These are phyloP conservation scores for Jackrogersella multiformis DNA, from an alignment of 495 filamentous ascomycete genomes.

Conservation along the genomic window DNA sequence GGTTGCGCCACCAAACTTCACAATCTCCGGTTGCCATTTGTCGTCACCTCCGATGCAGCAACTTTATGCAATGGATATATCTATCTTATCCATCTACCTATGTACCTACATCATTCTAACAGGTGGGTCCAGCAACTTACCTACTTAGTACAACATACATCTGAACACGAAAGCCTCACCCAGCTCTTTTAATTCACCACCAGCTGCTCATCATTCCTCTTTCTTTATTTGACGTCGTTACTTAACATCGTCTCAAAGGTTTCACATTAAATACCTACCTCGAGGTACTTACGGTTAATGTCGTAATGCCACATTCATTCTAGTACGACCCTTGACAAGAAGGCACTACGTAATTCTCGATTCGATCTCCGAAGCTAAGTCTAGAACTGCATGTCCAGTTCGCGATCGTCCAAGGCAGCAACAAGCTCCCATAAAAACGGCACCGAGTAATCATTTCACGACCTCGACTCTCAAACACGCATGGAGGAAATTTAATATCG, in stretches of 20 bases:
- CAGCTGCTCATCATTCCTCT: background rate
- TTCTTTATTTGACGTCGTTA: background rate
- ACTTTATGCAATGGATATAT: conserved; percentile 1
- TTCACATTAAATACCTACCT: background rate
- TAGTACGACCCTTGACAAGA: conserved; percentile 5
- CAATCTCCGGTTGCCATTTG: conserved; percentile 5
- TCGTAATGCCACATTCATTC: background rate
- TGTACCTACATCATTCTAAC: background rate
- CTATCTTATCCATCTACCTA: conserved; percentile 1
- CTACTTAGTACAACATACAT: no score
- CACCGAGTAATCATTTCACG: background rate
- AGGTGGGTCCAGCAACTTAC: conserved; percentile 22
- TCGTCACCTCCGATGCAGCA: conserved; percentile 32
- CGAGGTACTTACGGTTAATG: conserved; percentile 1
- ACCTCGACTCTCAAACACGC: background rate
- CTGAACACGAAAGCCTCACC: conserved; percentile 29
- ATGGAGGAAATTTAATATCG: conserved; percentile 19
- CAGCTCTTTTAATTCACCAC: background rate
- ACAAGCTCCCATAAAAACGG: background rate
- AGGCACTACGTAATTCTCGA: conserved; percentile 12
- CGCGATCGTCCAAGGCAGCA: background rate
- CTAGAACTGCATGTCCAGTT: conserved; percentile 1
- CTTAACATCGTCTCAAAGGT: background rate
- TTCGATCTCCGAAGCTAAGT: conserved; percentile 16
- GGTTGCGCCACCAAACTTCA: background rate